These are phyloP conservation scores for Butyriboletus loyo DNA, from an alignment of 768 basidiomycete species.

Conservation along the genomic window DNA sequence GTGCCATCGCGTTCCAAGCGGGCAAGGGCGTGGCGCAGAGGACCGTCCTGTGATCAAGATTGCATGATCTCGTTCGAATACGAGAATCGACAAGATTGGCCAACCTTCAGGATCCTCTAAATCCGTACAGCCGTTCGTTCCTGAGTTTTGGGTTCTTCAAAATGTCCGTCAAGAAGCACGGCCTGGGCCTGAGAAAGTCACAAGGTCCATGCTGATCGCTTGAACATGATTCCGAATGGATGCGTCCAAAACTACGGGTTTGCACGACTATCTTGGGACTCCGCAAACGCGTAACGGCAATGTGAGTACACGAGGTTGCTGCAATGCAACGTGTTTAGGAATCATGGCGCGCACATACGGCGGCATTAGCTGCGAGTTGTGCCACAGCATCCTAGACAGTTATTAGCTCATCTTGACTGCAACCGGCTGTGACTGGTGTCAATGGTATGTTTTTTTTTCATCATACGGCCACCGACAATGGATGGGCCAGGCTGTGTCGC, in stretches of 20 bases:
- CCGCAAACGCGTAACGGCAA: slow-evolving; percentile 22
- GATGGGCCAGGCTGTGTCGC: neutral
- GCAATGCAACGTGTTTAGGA: slow-evolving; percentile 15
- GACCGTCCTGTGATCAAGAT: slow-evolving; percentile 13
- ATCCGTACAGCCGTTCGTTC: slow-evolving; percentile 12
- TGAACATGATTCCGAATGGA: slow-evolving; percentile 1
- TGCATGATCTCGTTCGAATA: slow-evolving; percentile 16
- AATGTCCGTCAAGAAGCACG: neutral
- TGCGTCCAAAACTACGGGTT: neutral
- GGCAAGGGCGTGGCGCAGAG: neutral
- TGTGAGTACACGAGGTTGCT: slow-evolving; percentile 23
- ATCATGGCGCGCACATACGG: slow-evolving; percentile 9
- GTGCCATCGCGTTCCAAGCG: neutral
- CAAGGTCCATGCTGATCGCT: slow-evolving; percentile 6
- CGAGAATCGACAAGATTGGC: slow-evolving; percentile 20
- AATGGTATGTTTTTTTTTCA: slow-evolving; percentile 2
- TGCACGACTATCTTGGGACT: slow-evolving; percentile 12
- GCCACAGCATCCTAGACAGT: slow-evolving; percentile 1
- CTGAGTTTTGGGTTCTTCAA: slow-evolving; percentile 6
- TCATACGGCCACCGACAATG: slow-evolving; percentile 2
- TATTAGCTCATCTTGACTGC: slow-evolving; percentile 20
- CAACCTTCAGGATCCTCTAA: slow-evolving; percentile 8
- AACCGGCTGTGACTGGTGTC: neutral
- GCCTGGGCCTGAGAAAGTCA: slow-evolving; percentile 11
- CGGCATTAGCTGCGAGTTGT: slow-evolving; percentile 12